Evolutionary conservation across 2,329 filamentous ascomycete genomes (phyloP), one percentile per base, ranked within the genome.

Genomic region (Cryphonectria nitschkei): DNA sequence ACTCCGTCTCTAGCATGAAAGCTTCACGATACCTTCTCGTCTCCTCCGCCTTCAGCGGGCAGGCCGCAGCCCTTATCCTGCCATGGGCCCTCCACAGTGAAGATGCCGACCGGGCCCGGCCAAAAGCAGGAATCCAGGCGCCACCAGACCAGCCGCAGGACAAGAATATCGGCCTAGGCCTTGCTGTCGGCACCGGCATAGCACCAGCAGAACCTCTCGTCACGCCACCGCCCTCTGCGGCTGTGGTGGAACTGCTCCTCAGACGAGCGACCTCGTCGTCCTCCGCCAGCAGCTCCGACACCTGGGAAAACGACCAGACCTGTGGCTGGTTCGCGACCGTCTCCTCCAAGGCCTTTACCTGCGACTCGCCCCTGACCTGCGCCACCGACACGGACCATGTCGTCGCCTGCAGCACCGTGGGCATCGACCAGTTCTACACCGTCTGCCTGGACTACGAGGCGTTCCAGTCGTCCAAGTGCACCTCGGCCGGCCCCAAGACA

Each of bases 401-500:
- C 52, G 80, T 83, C 37, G 81, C 76, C 9, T 83, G 82, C 70
- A 76, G 72, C 2, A 77, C 78, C 0, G 77, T 75, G 2, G 78
- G 77, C 0, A 69, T 74, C 4, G 74, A 73, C 8, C 76, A 76
- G 0, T 81, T 82, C 70, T 82, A 75, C 73, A 76, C 77, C 2
- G 75, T 76, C 4, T 83, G 82, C 62, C 69, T 82, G 19, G 78
- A 82, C 70, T 79, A 77, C 69, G 69, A 76, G 2, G 81, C 80
- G 5, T 76, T 72, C 43, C 54, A 76, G 63, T 70, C 74, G 1
- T 78, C 79, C 11, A 75, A 74, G 6, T 83, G 81, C 70, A 68
- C 63, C 0, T 76, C 72, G 19, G 68, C 76, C 16, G 77, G 75
- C 0, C 29, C 75, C 0, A 71, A 75, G 16, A 81, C 80, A 0